These are phyloP conservation scores for Aspergillus brunneoviolaceus DNA, from an alignment of 2,329 filamentous ascomycete genomes.

Conservation along the genomic window DNA sequence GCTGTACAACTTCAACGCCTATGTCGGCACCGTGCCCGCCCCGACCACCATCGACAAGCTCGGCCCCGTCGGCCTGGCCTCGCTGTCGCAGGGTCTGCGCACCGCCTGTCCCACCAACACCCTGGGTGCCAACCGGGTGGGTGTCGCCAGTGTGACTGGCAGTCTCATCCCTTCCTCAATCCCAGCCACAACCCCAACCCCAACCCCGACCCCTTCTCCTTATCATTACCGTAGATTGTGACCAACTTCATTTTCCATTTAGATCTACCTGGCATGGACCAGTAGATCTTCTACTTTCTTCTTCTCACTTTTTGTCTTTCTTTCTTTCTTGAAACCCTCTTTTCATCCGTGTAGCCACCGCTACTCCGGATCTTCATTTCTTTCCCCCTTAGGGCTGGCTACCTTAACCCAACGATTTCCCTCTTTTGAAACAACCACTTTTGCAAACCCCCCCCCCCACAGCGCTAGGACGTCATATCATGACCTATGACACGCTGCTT, in stretches of 20 bases:
- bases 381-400: neutral
- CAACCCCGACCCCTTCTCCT: neutral
- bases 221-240: neutral
- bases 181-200: neutral
- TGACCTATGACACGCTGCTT: no score
- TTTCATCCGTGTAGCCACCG: neutral
- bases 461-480: no score
- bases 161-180: neutral
- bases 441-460: neutral
- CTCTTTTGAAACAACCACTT: neutral
- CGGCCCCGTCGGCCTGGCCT: conserved; percentile 32
- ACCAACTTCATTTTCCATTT: no score
- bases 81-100: conserved; percentile 30
- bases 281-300: neutral
- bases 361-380: neutral
- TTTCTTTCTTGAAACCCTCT: neutral
- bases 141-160: neutral
- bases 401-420: neutral
- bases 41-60: conserved; percentile 36
- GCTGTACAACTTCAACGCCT: conserved; percentile 59
- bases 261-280: no score
- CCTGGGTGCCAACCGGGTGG: conserved; percentile 13
- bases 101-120: conserved; percentile 31
- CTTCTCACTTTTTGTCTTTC: neutral
- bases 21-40: conserved; percentile 52